phyloP scores from a whole-genome alignment of 495 filamentous ascomycete genomes.

The Symbiotaphrina buchneri region DNA sequence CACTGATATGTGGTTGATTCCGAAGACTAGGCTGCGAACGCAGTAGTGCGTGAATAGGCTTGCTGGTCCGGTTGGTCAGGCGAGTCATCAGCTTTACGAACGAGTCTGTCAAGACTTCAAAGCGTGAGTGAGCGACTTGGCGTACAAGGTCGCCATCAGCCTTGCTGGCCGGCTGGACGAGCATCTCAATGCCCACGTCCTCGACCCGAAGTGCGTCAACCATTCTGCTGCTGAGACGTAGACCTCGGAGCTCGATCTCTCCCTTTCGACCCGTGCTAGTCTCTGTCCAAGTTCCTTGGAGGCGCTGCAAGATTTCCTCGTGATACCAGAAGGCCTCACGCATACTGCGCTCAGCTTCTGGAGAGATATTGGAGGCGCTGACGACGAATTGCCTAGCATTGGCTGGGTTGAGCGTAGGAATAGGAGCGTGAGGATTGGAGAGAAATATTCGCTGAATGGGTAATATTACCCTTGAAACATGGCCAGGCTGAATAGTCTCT shows the following conservation, averaged over 20 bases:
- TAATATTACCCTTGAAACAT: slow-evolving; percentile 53
- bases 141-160: slow-evolving; percentile 8
- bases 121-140: slow-evolving; percentile 24
- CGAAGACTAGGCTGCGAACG: slow-evolving; percentile 56
- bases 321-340: slow-evolving; percentile 88
- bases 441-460: slow-evolving; percentile 58
- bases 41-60: slow-evolving; percentile 47
- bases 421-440: slow-evolving; percentile 48
- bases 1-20: slow-evolving; percentile 46
- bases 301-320: slow-evolving; percentile 51
- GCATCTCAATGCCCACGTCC: slow-evolving; percentile 50
- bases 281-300: slow-evolving; percentile 53
- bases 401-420: slow-evolving; percentile 58
- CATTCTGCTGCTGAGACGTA: slow-evolving; percentile 57
- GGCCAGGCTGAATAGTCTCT: slow-evolving; percentile 52
- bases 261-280: slow-evolving; percentile 33
- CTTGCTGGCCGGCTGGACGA: slow-evolving; percentile 12
- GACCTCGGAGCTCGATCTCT: slow-evolving; percentile 46
- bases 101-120: slow-evolving; percentile 38
- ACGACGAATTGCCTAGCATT: slow-evolving; percentile 76
- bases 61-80: slow-evolving; percentile 46
- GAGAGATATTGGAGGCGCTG: slow-evolving; percentile 50
- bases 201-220: slow-evolving; percentile 65
- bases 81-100: slow-evolving; percentile 46
- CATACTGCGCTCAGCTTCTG: slow-evolving; percentile 53